Evolutionary conservation across 768 basidiomycete genomes (phyloP).

Genomic region (Panaeolus papilionaceus): DNA sequence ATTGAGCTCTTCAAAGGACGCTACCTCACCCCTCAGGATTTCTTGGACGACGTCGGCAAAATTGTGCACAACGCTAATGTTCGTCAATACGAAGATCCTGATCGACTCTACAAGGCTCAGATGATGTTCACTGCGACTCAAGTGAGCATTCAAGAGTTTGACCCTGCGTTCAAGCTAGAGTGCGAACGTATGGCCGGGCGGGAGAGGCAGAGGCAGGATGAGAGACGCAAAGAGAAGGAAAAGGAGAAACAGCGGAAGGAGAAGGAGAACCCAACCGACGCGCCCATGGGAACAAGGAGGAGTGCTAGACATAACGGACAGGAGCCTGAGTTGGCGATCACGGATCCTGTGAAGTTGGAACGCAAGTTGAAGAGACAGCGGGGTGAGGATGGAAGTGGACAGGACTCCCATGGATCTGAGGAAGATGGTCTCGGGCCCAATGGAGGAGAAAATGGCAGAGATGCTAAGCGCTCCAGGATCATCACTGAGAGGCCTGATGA

Average conservation of each 20-base stretch:
- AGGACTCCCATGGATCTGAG: slow-evolving; percentile 58
- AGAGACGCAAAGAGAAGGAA: slow-evolving; percentile 59
- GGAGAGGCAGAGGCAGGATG: slow-evolving; percentile 71
- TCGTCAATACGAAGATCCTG: slow-evolving; percentile 66
- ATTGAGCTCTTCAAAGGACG: slow-evolving; percentile 80
- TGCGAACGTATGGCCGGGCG: slow-evolving; percentile 87
- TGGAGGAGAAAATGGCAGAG: slow-evolving; percentile 42
- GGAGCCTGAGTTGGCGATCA: slow-evolving; percentile 72
- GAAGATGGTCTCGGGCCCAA: slow-evolving; percentile 52
- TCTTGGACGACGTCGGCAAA: slow-evolving; percentile 82
- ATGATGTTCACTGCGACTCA: slow-evolving; percentile 89
- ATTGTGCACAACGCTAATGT: slow-evolving; percentile 79
- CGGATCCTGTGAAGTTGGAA: slow-evolving; percentile 78
- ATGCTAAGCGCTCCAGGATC: slow-evolving; percentile 64
- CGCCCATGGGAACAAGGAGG: slow-evolving; percentile 58
- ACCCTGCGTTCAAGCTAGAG: slow-evolving; percentile 76
- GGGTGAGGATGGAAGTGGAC: slow-evolving; percentile 54
- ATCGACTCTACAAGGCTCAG: slow-evolving; percentile 81
- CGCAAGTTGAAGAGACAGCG: slow-evolving; percentile 77
- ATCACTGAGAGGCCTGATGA: slow-evolving; percentile 51
- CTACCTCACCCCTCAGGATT: slow-evolving; percentile 88
- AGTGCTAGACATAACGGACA: slow-evolving; percentile 79
- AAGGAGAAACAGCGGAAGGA: slow-evolving; percentile 42
- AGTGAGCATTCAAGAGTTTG: slow-evolving; percentile 88
- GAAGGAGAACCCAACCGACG: slow-evolving; percentile 37